A percentile compares a stretch with the other conserved stretches of the same genome.
Conservation (phyloP, 768 basidiomycete species). For the Suillus ampliporus region DNA sequence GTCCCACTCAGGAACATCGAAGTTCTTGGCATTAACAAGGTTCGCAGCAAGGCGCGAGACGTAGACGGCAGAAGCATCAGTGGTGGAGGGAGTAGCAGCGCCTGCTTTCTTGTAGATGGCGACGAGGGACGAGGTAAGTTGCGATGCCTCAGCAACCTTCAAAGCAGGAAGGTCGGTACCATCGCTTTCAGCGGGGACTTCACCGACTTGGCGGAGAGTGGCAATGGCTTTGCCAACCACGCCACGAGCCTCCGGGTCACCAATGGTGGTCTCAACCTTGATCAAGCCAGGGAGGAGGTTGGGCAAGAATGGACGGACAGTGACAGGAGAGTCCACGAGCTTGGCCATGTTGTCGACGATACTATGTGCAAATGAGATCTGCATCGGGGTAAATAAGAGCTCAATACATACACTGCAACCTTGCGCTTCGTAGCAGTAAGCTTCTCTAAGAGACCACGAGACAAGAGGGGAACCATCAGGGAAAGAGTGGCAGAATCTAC, state of each 20-base stretch:
- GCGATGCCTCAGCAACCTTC: constrained; percentile 73
- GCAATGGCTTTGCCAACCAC: constrained; percentile 91
- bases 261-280: constrained; percentile 94
- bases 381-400: constrained; percentile 17
- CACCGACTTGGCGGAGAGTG: constrained; percentile 94
- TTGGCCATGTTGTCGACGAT: constrained; percentile 99
- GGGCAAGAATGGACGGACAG: constrained; percentile 96
- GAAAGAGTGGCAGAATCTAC: constrained; percentile 97
- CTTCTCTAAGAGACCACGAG: constrained; percentile 94
- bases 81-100: constrained; percentile 57
- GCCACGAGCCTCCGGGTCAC: constrained; percentile 97
- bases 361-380: constrained; percentile 45
- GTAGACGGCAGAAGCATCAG: constrained; percentile 69
- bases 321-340: constrained; percentile 93
- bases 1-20: constrained; percentile 89
- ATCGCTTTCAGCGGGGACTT: constrained; percentile 83
- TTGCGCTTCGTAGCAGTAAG: constrained; percentile 96
- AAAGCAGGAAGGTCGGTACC: constrained; percentile 91
- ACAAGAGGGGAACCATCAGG: constrained; percentile 94
- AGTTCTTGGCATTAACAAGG: constrained; percentile 90
- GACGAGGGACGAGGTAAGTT: constrained; percentile 68
- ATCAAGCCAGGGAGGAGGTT: constrained; percentile 94
- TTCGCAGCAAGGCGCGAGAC: constrained; percentile 81
- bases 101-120: constrained; percentile 88
- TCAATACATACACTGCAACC: constrained; percentile 85